Conservation (phyloP, 139 green algal genomes). For the Tetraselmis chui region DNA sequence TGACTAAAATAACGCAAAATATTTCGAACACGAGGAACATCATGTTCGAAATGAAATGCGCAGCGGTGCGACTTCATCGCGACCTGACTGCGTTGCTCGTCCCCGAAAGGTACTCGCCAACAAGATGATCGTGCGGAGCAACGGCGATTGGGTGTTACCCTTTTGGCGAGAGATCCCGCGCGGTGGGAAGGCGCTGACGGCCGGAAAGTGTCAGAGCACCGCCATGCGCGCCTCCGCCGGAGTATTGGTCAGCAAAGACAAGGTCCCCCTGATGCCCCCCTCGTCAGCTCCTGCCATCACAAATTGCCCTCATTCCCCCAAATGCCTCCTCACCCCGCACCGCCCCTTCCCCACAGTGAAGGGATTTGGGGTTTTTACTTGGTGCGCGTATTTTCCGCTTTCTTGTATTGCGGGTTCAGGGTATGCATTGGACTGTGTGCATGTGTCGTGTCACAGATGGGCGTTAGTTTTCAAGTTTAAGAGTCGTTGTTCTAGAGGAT, state of each 20-base stretch:
- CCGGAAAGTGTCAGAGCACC: not conserved
- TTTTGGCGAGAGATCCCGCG: slow-evolving; percentile 16
- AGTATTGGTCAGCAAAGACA: slow-evolving; percentile 1
- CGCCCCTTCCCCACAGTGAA: not conserved
- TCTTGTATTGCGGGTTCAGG: no score
- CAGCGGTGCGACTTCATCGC: not conserved
- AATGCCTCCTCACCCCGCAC: not conserved
- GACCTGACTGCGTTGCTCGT: not conserved
- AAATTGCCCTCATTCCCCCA: not conserved
- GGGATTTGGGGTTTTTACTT: not conserved
- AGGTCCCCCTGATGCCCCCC: not conserved
- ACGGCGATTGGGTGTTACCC: slow-evolving; percentile 13
- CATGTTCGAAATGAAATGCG: no score
- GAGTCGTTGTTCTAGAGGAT: not conserved
- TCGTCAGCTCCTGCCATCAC: no score
- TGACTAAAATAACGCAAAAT: no score
- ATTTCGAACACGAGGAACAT: no score
- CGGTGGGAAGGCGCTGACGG: not conserved
- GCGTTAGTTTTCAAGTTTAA: not conserved
- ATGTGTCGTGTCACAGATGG: no score
- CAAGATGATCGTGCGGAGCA: slow-evolving; percentile 11
- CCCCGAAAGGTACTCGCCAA: slow-evolving; percentile 15
- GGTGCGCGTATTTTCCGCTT: not conserved
- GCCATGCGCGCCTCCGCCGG: not conserved
- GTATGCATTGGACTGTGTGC: no score